These are phyloP conservation scores for Pseudogymnoascus sp. DNA, from an alignment of 2,329 filamentous ascomycete genomes.

Conservation along the genomic window DNA sequence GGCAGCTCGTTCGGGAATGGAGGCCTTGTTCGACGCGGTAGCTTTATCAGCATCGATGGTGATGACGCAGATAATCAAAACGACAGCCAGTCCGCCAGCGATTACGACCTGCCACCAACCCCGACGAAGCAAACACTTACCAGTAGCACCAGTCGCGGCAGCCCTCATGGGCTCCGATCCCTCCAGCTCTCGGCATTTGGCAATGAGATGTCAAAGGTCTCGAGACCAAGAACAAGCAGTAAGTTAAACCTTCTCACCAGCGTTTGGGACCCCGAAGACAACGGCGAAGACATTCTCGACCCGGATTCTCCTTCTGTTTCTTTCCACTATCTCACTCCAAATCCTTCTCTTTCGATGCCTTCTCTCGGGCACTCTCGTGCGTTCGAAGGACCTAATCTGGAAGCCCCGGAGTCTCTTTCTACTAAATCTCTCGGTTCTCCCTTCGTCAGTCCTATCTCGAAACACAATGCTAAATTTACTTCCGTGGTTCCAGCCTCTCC, in stretches of 20 bases:
- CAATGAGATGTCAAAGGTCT: constrained; percentile 19
- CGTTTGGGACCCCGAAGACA: constrained; percentile 21
- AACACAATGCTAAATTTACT: constrained; percentile 45
- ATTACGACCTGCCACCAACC: constrained; percentile 79
- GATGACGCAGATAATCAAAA: constrained; percentile 55
- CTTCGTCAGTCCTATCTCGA: constrained; percentile 29
- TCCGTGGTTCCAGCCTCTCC: constrained; percentile 51
- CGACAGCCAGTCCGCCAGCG: constrained; percentile 50
- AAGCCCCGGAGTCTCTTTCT: constrained; percentile 21
- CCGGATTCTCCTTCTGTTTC: constrained; percentile 28
- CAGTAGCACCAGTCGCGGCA: constrained; percentile 20
- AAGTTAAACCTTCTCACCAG: constrained; percentile 28
- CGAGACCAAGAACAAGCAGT: constrained; percentile 28
- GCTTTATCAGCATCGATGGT: constrained; percentile 72
- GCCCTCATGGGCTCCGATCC: constrained; percentile 24
- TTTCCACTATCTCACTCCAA: constrained; percentile 29
- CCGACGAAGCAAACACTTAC: constrained; percentile 65
- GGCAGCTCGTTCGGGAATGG: constrained; percentile 43
- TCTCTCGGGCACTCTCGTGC: constrained; percentile 33
- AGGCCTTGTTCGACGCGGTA: constrained; percentile 43
- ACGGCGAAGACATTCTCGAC: constrained; percentile 24
- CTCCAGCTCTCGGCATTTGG: constrained; percentile 23
- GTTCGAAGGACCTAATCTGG: constrained; percentile 26
- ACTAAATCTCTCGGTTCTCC: constrained; percentile 24
- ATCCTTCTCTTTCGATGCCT: constrained; percentile 30